A percentile compares a stretch with the other conserved stretches of the same genome.
Conservation (phyloP, 768 basidiomycete species). For the Boletus coccyginus region DNA sequence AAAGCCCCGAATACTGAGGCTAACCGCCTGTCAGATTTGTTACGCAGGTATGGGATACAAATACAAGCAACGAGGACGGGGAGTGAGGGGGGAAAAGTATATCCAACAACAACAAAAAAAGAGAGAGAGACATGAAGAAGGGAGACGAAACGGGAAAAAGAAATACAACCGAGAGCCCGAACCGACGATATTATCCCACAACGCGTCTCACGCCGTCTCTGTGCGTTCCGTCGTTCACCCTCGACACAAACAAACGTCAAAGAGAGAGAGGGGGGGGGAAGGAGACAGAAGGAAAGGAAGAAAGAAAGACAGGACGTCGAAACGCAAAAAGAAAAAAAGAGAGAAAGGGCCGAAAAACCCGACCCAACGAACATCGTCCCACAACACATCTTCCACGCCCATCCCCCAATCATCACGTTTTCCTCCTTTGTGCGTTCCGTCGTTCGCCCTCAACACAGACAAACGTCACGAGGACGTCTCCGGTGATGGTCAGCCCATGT, state of each 20-base stretch:
- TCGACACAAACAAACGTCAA: conserved; percentile 33
- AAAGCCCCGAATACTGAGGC: no score
- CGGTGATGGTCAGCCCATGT: conserved; percentile 31
- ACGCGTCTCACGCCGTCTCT: conserved; percentile 4
- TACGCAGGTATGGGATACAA: background rate
- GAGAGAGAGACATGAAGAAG: background rate
- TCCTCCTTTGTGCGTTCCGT: conserved; percentile 26
- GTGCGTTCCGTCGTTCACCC: conserved; percentile 30
- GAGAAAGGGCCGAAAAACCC: no score
- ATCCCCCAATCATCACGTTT: background rate
- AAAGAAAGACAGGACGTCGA: background rate
- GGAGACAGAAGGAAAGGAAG: background rate
- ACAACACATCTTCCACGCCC: no score
- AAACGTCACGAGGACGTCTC: conserved; percentile 32
- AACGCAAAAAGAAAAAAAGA: background rate
- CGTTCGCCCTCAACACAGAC: conserved; percentile 34
- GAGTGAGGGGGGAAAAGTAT: background rate
- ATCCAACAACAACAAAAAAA: background rate
- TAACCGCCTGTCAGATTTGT: background rate
- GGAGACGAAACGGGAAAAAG: no score
- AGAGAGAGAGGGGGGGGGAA: no score
- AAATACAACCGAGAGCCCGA: no score
- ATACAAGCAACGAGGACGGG: background rate
- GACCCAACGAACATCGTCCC: no score
- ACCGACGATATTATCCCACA: no score